phyloP scores from a whole-genome alignment of 768 basidiomycete species.

The Trametes coccinea region DNA sequence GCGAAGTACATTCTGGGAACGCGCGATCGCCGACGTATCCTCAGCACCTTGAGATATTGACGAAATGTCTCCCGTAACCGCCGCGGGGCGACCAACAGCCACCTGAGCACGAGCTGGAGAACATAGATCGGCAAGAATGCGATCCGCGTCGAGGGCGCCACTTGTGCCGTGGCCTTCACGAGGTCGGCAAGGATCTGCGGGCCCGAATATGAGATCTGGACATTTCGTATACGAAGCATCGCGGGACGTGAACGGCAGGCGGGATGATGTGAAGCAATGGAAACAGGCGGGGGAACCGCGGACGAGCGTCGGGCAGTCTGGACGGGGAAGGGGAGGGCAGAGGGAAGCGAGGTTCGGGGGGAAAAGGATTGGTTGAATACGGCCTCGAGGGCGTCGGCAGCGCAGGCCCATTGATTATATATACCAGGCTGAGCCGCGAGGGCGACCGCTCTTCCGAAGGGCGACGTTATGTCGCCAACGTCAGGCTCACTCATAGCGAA shows the following conservation, averaged over 20 bases:
- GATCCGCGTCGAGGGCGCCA: neutral
- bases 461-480: neutral
- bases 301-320: neutral
- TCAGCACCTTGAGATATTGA: neutral
- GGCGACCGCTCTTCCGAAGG: neutral
- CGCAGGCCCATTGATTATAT: no score
- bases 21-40: neutral
- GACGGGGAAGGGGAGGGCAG: neutral
- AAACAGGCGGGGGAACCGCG: neutral
- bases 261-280: neutral
- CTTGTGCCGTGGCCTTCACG: neutral
- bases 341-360: neutral
- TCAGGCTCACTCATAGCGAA: neutral
- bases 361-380: no score
- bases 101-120: slow-evolving; percentile 1
- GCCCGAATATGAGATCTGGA: slow-evolving; percentile 7
- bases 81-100: neutral
- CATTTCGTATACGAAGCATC: slow-evolving; percentile 10
- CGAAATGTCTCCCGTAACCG: neutral
- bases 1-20: slow-evolving; percentile 23
- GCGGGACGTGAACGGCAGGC: neutral
- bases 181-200: slow-evolving; percentile 4
- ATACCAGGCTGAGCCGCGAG: neutral
- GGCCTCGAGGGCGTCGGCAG: no score
- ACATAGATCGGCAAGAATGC: neutral